These are phyloP conservation scores for Neonectria coccinea DNA, from an alignment of 2,329 filamentous ascomycete species.

Conservation along the genomic window DNA sequence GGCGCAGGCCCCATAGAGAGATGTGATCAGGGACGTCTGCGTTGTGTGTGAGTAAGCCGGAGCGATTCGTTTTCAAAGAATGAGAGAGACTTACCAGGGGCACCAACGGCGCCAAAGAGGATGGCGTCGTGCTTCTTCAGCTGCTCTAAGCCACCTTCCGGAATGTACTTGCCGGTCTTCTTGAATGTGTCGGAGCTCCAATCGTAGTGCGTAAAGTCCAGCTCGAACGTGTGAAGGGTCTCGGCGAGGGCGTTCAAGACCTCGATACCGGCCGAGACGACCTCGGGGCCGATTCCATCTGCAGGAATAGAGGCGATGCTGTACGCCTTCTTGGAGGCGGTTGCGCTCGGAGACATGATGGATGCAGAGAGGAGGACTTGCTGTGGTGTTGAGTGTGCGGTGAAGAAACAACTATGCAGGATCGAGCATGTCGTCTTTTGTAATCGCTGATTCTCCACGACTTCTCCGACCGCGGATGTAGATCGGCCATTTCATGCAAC, in stretches of 20 bases:
- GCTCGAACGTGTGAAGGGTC: conserved; percentile 66
- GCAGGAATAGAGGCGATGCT: conserved; percentile 71
- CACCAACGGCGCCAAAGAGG: conserved; percentile 73
- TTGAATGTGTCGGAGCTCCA: conserved; percentile 77
- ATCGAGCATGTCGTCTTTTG: conserved; percentile 29
- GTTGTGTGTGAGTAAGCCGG: conserved; percentile 1
- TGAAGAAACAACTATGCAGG: conserved; percentile 18
- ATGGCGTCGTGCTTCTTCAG: conserved; percentile 66
- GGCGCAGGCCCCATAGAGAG: conserved; percentile 72
- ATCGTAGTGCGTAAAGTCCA: conserved; percentile 72
- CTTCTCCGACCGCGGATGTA: conserved; percentile 23
- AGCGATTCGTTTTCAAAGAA: background rate
- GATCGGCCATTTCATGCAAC: conserved; percentile 29
- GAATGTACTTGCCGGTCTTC: conserved; percentile 67
- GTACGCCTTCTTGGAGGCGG: conserved; percentile 52
- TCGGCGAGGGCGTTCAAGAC: conserved; percentile 68
- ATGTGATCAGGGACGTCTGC: conserved; percentile 73
- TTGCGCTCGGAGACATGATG: conserved; percentile 42
- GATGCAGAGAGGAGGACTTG: background rate
- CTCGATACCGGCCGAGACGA: conserved; percentile 69
- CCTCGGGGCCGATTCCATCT: conserved; percentile 73
- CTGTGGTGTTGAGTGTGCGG: conserved; percentile 2
- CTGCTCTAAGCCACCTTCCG: conserved; percentile 51
- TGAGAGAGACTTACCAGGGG: conserved; percentile 54
- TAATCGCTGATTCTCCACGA: conserved; percentile 14